A percentile compares a stretch with the other conserved stretches of the same genome.
These are phyloP conservation scores for Colletotrichum phormii DNA, from an alignment of 2,329 filamentous ascomycete species.

Conservation along the genomic window DNA sequence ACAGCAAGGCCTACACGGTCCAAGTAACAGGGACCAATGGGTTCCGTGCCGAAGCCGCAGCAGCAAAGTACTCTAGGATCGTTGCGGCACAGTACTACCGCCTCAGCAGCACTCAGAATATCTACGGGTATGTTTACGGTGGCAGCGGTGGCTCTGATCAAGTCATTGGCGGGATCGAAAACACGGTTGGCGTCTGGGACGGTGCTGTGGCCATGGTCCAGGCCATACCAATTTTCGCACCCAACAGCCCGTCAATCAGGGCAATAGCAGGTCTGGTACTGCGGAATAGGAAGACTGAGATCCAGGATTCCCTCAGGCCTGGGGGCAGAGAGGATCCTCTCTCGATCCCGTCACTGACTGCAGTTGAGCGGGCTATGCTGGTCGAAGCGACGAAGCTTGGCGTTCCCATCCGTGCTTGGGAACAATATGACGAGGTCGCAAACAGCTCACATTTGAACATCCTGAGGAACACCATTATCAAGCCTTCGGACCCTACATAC, in stretches of 20 bases:
- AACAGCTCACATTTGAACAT: not conserved
- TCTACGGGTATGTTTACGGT: constrained; percentile 41
- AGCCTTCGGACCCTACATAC: constrained; percentile 31
- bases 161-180: constrained; percentile 39
- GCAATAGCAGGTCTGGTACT: constrained; percentile 29
- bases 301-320: constrained; percentile 27
- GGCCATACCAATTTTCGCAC: constrained; percentile 37
- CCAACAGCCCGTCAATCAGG: constrained; percentile 35
- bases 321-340: constrained; percentile 29
- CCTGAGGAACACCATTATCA: constrained; percentile 6
- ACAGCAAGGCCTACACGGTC: constrained; percentile 39
- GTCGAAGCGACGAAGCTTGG: constrained; percentile 27
- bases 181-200: constrained; percentile 40
- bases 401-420: constrained; percentile 22
- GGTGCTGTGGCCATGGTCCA: constrained; percentile 40
- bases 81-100: constrained; percentile 37
- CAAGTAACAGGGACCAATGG: constrained; percentile 35
- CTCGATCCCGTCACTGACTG: not conserved
- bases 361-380: constrained; percentile 8
- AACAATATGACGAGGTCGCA: constrained; percentile 25
- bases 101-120: not conserved
- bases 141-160: constrained; percentile 40
- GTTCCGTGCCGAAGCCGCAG: constrained; percentile 40
- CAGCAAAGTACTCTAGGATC: constrained; percentile 37
- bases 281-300: constrained; percentile 4